These are phyloP conservation scores for Ramaria sp. DNA, from an alignment of 768 basidiomycete species.

Conservation along the genomic window DNA sequence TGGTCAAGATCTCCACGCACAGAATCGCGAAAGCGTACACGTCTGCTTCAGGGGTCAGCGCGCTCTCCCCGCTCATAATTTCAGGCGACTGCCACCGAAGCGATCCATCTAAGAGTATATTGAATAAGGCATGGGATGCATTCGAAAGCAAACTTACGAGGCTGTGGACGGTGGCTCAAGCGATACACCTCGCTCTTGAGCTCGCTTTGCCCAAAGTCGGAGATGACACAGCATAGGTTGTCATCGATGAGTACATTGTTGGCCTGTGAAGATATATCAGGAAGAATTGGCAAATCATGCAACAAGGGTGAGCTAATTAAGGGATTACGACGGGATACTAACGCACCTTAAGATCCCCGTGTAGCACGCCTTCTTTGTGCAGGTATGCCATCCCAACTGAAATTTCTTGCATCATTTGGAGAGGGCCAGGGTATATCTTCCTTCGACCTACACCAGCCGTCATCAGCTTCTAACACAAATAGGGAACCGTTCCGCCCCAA, in stretches of 20 bases:
- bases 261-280: conserved; percentile 26
- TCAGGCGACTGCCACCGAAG: conserved; percentile 68
- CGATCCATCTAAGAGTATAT: conserved; percentile 37
- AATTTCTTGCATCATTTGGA: conserved; percentile 61
- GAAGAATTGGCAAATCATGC: background rate
- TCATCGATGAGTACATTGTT: conserved; percentile 72
- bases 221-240: conserved; percentile 53
- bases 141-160: conserved; percentile 19
- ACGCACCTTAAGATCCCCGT: conserved; percentile 72
- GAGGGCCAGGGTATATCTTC: conserved; percentile 31
- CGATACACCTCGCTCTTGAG: conserved; percentile 63
- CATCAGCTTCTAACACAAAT: background rate
- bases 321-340: background rate
- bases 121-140: background rate
- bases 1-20: conserved; percentile 51
- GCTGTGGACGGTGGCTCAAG: conserved; percentile 36
- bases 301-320: background rate
- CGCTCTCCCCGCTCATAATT: conserved; percentile 35
- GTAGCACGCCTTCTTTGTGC: conserved; percentile 55
- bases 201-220: conserved; percentile 77
- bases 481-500: background rate
- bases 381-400: conserved; percentile 77
- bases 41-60: conserved; percentile 45
- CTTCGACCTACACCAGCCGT: background rate
- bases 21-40: conserved; percentile 61